phyloP scores from a whole-genome alignment of 129 eudicot genomes.

The Ambrosia trifida region DNA sequence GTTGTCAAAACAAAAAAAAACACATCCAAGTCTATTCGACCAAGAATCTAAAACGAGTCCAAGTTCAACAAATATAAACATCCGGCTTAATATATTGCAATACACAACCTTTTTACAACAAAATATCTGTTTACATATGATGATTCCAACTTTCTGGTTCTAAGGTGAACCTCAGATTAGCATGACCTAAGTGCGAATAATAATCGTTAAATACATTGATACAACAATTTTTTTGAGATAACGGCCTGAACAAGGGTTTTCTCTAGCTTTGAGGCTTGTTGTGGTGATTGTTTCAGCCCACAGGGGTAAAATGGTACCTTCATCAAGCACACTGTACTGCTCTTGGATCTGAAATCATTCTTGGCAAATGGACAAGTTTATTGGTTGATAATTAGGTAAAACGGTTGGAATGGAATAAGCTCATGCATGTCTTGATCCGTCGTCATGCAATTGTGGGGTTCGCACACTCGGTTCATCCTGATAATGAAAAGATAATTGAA shows the following conservation, averaged over 20 bases:
- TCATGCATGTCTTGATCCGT: conserved; percentile 71
- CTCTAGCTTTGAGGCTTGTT: conserved; percentile 20
- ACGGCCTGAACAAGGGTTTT: background rate
- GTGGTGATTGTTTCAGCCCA: conserved; percentile 16
- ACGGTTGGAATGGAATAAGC: background rate
- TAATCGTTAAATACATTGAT: conserved; percentile 20
- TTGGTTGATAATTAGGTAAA: conserved; percentile 20
- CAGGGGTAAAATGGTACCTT: conserved; percentile 20
- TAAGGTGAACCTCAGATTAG: conserved; percentile 9
- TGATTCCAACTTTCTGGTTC: conserved; percentile 25
- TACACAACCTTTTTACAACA: conserved; percentile 39
- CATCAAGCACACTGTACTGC: conserved; percentile 9
- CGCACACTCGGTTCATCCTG: conserved; percentile 89
- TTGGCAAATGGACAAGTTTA: conserved; percentile 22
- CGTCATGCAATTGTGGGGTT: conserved; percentile 83
- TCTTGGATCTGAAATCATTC: conserved; percentile 6
- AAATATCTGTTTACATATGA: conserved; percentile 26
- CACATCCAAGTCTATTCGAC: background rate
- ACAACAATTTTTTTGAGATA: conserved; percentile 15
- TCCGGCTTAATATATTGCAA: conserved; percentile 10
- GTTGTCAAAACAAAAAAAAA: background rate
- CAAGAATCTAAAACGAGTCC: background rate
- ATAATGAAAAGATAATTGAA: background rate
- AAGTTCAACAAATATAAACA: conserved; percentile 22
- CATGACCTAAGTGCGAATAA: conserved; percentile 14